Percentiles rank a stretch among this genome's conserved stretches.
Conservation (phyloP, 129 eudicot species). For the Flaveria sonorensis region DNA sequence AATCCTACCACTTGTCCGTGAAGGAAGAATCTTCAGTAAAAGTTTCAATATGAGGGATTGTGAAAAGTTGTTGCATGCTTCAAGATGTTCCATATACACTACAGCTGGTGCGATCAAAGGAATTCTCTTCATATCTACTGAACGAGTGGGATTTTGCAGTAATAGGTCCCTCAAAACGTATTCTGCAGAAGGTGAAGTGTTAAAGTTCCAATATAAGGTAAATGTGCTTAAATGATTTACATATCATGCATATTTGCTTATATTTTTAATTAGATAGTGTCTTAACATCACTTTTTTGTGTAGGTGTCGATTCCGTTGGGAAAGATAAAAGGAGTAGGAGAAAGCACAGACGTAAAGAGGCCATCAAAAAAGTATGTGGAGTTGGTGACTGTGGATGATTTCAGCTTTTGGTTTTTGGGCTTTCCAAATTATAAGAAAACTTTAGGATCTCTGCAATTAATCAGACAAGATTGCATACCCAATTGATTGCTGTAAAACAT, state of each 20-base stretch:
- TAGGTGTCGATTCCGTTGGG: constrained; percentile 39
- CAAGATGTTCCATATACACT: constrained; percentile 43
- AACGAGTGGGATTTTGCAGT: constrained; percentile 48
- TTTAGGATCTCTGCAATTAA: constrained; percentile 7
- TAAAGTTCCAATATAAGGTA: constrained; percentile 43
- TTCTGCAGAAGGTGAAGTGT: constrained; percentile 35
- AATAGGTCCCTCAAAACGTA: constrained; percentile 37
- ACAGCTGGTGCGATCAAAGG: constrained; percentile 49
- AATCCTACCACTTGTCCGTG: constrained; percentile 37
- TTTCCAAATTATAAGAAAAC: constrained; percentile 30
- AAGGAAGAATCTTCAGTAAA: constrained; percentile 37
- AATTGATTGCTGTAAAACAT: not conserved
- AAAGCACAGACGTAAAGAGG: constrained; percentile 29
- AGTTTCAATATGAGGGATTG: constrained; percentile 26
- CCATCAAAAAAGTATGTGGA: constrained; percentile 39
- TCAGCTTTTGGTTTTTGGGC: constrained; percentile 42
- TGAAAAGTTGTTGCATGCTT: constrained; percentile 46
- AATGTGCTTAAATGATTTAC: not conserved
- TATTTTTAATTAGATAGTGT: not conserved
- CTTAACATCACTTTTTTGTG: not conserved
- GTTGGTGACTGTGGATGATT: constrained; percentile 40
- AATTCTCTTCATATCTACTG: constrained; percentile 39
- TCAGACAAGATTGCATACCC: not conserved
- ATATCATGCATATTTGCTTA: not conserved
- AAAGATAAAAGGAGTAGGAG: constrained; percentile 39